Evolutionary conservation across 352 stramenopile genomes (phyloP).

Genomic region (Aphanomyces invadans): DNA sequence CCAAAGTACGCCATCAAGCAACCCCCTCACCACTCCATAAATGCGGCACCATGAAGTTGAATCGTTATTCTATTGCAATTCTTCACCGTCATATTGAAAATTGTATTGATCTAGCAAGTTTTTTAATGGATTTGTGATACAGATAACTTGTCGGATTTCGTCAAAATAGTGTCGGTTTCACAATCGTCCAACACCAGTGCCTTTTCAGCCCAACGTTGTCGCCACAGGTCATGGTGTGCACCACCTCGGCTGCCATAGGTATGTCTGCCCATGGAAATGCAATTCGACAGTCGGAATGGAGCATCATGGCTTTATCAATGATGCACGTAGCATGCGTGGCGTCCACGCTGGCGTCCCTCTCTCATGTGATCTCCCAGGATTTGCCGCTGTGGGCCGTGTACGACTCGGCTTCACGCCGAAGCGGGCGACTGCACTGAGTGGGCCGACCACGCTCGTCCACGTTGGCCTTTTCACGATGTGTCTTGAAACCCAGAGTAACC

Average conservation of each 20-base stretch:
- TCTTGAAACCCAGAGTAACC: neutral
- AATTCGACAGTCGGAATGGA: no score
- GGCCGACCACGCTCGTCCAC: neutral
- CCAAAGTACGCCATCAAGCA: no score
- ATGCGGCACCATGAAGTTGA: no score
- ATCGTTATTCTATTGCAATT: no score
- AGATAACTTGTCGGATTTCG: no score
- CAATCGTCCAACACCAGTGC: neutral
- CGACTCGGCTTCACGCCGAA: neutral
- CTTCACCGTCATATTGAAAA: no score
- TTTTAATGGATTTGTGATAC: no score
- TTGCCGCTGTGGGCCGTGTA: conserved; percentile 13
- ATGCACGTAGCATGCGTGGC: neutral
- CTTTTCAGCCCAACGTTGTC: neutral
- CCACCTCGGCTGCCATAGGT: conserved; percentile 8
- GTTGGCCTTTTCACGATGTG: conserved; percentile 5
- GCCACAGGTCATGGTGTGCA: conserved; percentile 17
- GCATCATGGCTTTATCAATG: neutral
- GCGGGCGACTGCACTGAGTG: neutral
- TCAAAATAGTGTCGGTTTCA: neutral
- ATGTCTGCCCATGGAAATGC: neutral
- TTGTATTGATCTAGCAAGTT: no score
- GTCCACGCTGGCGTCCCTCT: neutral
- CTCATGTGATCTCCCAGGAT: neutral
- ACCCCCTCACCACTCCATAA: no score